Evolutionary conservation across 441 rosid species (phyloP).

Genomic region (Raphanus hybrid): DNA sequence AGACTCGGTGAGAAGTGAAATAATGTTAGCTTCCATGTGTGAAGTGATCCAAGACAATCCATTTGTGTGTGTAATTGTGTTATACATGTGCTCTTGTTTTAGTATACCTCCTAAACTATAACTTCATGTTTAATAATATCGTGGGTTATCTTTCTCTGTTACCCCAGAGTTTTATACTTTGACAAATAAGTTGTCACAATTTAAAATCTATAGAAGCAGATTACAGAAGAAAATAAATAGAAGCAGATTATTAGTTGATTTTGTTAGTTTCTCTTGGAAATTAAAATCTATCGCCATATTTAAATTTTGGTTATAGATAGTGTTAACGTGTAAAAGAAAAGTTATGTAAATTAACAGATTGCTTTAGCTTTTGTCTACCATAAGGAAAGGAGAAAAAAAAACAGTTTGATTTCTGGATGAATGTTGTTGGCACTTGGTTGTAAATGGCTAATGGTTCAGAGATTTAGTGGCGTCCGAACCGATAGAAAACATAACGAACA

Average conservation of each 20-base stretch:
- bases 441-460: no score
- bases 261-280: background rate
- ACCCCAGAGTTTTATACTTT: background rate
- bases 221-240: background rate
- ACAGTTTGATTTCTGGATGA: no score
- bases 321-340: background rate
- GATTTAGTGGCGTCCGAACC: no score
- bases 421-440: no score
- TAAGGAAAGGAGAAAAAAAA: no score
- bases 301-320: background rate
- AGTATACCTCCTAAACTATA: conserved; percentile 9
- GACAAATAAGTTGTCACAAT: background rate
- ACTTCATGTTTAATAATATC: background rate
- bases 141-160: background rate
- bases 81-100: conserved; percentile 12
- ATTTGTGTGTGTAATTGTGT: conserved; percentile 14
- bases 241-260: background rate
- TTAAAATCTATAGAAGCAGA: no score
- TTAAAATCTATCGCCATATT: background rate
- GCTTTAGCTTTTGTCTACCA: no score
- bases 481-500: no score
- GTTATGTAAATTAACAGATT: background rate
- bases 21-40: conserved; percentile 26
- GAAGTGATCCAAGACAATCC: conserved; percentile 10
- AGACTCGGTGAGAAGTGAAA: conserved; percentile 5